A percentile compares a stretch with the other conserved stretches of the same genome.
phyloP scores from a whole-genome alignment of 345 rosid species.

The Kernera saxatilis region DNA sequence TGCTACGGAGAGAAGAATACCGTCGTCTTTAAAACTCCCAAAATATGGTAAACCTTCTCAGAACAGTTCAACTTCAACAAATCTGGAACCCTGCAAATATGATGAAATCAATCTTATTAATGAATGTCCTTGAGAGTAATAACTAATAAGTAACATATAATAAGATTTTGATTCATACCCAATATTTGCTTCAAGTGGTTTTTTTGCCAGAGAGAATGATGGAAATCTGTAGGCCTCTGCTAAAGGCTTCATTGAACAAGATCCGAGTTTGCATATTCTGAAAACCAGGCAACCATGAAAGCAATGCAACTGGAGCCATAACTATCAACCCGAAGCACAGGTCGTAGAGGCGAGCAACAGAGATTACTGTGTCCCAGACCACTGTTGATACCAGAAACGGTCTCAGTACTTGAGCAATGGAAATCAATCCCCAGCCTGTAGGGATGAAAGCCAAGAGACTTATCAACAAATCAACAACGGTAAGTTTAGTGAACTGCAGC shows the following conservation, averaged over 20 bases:
- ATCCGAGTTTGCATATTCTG: conserved; percentile 91
- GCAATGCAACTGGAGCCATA: conserved; percentile 77
- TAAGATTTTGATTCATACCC: conserved; percentile 2
- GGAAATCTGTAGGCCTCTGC: conserved; percentile 81
- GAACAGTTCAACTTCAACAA: background rate
- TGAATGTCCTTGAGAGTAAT: background rate
- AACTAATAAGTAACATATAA: conserved; percentile 2
- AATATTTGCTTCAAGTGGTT: conserved; percentile 31
- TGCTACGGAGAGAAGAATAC: background rate
- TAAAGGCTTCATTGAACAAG: conserved; percentile 85
- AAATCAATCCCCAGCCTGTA: conserved; percentile 82
- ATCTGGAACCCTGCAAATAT: background rate
- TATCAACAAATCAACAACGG: conserved; percentile 59
- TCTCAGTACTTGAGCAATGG: conserved; percentile 73
- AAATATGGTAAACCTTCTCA: background rate
- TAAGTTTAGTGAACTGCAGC: conserved; percentile 58
- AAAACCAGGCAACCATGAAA: conserved; percentile 94
- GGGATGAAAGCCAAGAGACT: conserved; percentile 87
- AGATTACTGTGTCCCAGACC: conserved; percentile 66
- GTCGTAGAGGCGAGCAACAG: conserved; percentile 81
- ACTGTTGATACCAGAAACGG: conserved; percentile 56
- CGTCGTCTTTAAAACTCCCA: background rate
- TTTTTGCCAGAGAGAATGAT: conserved; percentile 79
- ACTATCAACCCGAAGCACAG: conserved; percentile 71
- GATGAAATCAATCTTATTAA: background rate